A percentile compares a stretch with the other conserved stretches of the same genome.
Conservation (phyloP, 352 stramenopile species). For the Phytophthora melonis region DNA sequence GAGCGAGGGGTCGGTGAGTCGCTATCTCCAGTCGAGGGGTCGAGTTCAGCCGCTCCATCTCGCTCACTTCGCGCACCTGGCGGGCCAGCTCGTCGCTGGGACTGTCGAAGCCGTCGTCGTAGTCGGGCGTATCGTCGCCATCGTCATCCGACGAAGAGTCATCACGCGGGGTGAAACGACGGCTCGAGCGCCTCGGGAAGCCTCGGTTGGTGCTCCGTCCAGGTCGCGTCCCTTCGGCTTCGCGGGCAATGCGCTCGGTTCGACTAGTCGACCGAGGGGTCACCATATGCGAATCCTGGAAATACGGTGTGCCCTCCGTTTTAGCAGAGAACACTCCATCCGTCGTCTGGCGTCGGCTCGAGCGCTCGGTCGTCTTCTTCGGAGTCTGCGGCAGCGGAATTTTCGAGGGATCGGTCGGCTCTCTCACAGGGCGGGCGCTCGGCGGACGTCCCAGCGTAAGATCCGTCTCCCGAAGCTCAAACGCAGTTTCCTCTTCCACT, state of each 20-base stretch:
- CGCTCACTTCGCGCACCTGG: not conserved
- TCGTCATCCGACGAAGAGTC: not conserved
- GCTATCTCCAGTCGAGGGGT: not conserved
- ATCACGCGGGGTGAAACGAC: too few relatives aligned
- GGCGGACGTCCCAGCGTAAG: too few relatives aligned
- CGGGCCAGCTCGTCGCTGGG: not conserved
- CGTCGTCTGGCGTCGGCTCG: too few relatives aligned
- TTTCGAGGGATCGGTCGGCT: not conserved
- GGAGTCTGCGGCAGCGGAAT: not conserved
- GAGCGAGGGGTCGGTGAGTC: not conserved
- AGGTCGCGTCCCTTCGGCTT: not conserved
- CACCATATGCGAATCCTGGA: too few relatives aligned
- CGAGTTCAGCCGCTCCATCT: not conserved
- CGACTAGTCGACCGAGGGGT: not conserved
- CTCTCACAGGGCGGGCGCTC: too few relatives aligned
- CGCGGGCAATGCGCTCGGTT: not conserved
- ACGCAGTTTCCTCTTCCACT: too few relatives aligned
- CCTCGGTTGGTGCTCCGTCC: too few relatives aligned
- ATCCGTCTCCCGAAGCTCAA: too few relatives aligned
- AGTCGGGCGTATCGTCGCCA: not conserved
- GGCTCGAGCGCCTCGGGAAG: too few relatives aligned
- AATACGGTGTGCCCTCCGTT: too few relatives aligned
- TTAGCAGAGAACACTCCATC: too few relatives aligned
- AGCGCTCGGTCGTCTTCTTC: too few relatives aligned
- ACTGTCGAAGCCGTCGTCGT: not conserved